phyloP scores from a whole-genome alignment of 345 rosid species.

The Salix viminalis region DNA sequence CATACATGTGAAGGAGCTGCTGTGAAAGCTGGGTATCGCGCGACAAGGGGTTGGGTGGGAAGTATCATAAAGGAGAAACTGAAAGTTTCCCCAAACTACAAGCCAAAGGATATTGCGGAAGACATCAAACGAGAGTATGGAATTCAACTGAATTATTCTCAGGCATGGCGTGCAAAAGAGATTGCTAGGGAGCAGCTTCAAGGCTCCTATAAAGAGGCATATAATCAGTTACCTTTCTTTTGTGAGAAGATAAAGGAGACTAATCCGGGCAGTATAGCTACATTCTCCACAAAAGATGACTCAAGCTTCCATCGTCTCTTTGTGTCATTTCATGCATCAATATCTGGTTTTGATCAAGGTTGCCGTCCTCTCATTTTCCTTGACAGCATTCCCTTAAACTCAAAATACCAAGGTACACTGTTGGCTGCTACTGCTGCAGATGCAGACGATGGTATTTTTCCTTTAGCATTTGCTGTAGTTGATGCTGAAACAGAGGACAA shows the following conservation, averaged over 20 bases:
- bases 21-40: constrained; percentile 74
- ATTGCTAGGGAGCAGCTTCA: constrained; percentile 94
- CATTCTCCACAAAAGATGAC: constrained; percentile 81
- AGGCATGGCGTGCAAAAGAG: constrained; percentile 94
- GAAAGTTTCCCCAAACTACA: constrained; percentile 75
- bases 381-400: constrained; percentile 61
- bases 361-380: constrained; percentile 88
- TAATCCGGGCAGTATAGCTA: constrained; percentile 81
- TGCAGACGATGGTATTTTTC: constrained; percentile 78
- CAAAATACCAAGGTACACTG: constrained; percentile 76
- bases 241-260: constrained; percentile 92
- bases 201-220: constrained; percentile 83
- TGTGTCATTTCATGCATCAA: constrained; percentile 77
- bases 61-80: constrained; percentile 85
- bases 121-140: constrained; percentile 88
- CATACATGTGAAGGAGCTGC: constrained; percentile 87
- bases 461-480: constrained; percentile 76
- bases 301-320: constrained; percentile 82
- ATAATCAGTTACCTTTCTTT: constrained; percentile 66
- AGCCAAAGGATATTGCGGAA: constrained; percentile 85
- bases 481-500: constrained; percentile 80
- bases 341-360: constrained; percentile 78
- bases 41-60: constrained; percentile 92
- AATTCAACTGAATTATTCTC: constrained; percentile 82
- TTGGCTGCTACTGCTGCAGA: constrained; percentile 69